These are phyloP conservation scores for Bertia moriformis DNA, from an alignment of 2,329 filamentous ascomycete species.

Conservation along the genomic window DNA sequence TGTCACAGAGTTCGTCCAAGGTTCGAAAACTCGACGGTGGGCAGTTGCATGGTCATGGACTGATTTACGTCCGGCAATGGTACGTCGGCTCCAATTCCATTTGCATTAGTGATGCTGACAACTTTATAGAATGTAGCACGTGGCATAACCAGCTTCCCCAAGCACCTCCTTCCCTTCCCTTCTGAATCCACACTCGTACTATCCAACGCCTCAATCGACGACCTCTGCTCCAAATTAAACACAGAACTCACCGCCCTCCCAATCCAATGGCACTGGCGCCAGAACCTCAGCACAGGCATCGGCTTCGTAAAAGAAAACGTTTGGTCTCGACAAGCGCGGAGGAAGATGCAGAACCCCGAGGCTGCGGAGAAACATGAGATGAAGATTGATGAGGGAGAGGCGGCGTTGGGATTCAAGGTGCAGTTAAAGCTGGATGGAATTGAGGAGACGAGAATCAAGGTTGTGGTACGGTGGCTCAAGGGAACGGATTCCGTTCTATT, in stretches of 20 bases:
- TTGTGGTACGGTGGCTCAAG: not conserved
- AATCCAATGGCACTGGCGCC: not conserved
- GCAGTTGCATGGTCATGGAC: slow-evolving; percentile 36
- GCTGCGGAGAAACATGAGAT: not conserved
- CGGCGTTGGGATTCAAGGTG: not conserved
- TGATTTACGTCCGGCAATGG: not conserved
- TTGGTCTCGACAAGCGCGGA: slow-evolving; percentile 1
- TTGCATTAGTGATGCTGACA: not conserved
- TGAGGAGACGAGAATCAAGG: not conserved
- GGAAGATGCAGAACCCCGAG: not conserved
- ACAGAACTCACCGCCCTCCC: not conserved
- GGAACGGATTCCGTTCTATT: not conserved
- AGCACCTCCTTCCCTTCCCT: slow-evolving; percentile 1
- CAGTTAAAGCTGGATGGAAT: not conserved
- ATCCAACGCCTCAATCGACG: not conserved
- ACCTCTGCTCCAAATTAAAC: not conserved
- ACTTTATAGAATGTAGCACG: not conserved
- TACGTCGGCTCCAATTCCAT: not conserved
- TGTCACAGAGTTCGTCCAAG: slow-evolving; percentile 39
- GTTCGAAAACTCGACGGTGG: slow-evolving; percentile 44
- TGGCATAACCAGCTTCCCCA: not conserved
- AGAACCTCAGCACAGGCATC: not conserved
- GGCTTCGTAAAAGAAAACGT: not conserved
- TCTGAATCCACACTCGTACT: not conserved
- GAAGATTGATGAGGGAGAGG: not conserved